These are phyloP conservation scores for Yamadazyma diddensiae DNA, from an alignment of 1,139 yeast species.

Conservation along the genomic window DNA sequence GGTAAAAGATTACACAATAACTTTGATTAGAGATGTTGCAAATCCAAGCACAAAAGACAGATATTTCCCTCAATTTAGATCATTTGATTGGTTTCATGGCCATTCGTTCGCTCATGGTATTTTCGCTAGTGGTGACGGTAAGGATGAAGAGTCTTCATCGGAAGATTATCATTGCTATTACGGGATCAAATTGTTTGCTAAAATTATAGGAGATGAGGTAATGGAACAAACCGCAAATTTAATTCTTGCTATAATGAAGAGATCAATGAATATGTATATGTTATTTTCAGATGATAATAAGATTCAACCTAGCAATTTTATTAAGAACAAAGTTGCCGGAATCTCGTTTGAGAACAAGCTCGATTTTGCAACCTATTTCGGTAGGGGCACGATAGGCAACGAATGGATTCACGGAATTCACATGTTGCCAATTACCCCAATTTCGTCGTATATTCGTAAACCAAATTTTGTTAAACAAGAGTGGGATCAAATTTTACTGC, in stretches of 20 bases:
- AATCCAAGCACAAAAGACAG: conserved; percentile 34
- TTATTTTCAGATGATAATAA: conserved; percentile 37
- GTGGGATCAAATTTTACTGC: conserved; percentile 37
- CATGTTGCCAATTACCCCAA: conserved; percentile 46
- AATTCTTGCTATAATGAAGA: conserved; percentile 41
- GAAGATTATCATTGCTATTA: conserved; percentile 47
- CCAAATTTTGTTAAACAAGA: conserved; percentile 39
- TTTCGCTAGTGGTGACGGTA: conserved; percentile 44
- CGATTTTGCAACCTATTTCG: conserved; percentile 45
- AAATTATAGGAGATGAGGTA: conserved; percentile 26
- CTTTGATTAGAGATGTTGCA: conserved; percentile 41
- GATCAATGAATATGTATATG: conserved; percentile 46
- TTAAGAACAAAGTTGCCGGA: conserved; percentile 43
- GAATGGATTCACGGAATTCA: conserved; percentile 51
- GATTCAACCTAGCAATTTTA: conserved; percentile 36
- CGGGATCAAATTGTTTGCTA: conserved; percentile 41
- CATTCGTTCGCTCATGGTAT: conserved; percentile 49
- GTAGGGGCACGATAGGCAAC: conserved; percentile 40
- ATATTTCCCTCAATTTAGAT: conserved; percentile 39
- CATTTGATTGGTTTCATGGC: conserved; percentile 47
- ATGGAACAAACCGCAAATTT: conserved; percentile 41
- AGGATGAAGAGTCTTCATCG: conserved; percentile 46
- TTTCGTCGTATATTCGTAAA: conserved; percentile 37
- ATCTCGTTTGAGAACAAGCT: conserved; percentile 45
- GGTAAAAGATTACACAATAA: conserved; percentile 30